Evolutionary conservation across 495 filamentous ascomycete species (phyloP), one percentile per base, ranked within the genome.

Genomic region (Ramalina peruviana): DNA sequence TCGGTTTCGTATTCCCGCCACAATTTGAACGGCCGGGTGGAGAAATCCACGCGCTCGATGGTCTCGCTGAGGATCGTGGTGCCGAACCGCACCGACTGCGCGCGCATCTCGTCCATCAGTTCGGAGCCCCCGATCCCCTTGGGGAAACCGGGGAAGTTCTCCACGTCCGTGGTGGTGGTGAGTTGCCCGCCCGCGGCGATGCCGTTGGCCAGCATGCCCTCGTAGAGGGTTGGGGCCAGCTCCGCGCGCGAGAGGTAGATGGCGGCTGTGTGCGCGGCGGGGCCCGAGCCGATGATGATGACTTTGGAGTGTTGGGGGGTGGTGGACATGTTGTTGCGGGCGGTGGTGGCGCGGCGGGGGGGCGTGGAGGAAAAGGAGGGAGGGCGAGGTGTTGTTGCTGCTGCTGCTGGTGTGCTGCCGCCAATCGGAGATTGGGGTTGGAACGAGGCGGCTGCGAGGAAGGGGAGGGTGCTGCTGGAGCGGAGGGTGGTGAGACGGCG

Each of bases 141-240:
- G 51, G 84, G 85, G 72, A 95, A 98, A 36, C 92, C 92, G 46
- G 92, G 92, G 69, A 80, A 98, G 71, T 98, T 98, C 74, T 98
- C 92, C 48, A 98, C 80, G 53, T 98, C 92, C 60, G 94, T 96
- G 50, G 92, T 98, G 36, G 92, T 98, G 21, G 92, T 98, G 49
- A 98, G 72, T 72, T 98, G 92, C 30, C 92, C 92, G 59, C 92
- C 92, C 43, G 92, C 83, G 6, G 92, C 92, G 64, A 93, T 92
- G 58, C 92, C 92, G 59, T 95, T 93, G 55, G 92, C 92, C 52
- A 98, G 81, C 74, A 97, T 94, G 52, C 92, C 92, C 72, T 98
- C 92, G 61, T 97, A 98, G 49, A 98, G 72, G 52, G 95, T 84
- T 36, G 92, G 84, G 77, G 66, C 54, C 15, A 98, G 71, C 65